Evolutionary conservation across 2,329 filamentous ascomycete genomes (phyloP), one percentile per base, ranked within the genome.

Genomic region (Penicillium sp.): DNA sequence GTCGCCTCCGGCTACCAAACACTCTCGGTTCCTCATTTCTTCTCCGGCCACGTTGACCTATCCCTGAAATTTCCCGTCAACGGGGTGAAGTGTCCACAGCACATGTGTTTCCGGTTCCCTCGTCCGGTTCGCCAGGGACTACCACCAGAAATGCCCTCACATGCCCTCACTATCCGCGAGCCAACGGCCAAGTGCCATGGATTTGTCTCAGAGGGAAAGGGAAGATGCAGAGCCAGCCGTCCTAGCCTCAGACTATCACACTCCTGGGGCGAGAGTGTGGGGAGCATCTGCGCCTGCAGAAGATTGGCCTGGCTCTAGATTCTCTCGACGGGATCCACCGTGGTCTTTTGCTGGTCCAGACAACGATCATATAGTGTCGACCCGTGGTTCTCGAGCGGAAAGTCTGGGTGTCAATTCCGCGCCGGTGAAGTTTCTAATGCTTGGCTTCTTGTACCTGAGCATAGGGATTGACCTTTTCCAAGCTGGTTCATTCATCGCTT

Each of bases 71-170:
- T 30, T 18, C 25, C 6, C 8, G 11, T 4, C 10, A 23, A 38
- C 28, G 34, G 39, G 40, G 38, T 17, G n/a, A n/a, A n/a, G n/a
- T 41, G 39, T 39, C 38, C 37, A 41, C 18, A 26, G 30, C 7
- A 14, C 11, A 33, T 33, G 26, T 31, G 23, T 39, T 28, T 33
- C 36, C 47, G 50, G 56, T 49, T 47, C 34, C 32, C 26, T 45
- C 33, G 38, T 55, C 51, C 47, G 50, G 50, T 58, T 57, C 43
- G 53, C 39, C 38, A 51, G 48, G 49, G 35, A 47, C 41, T 43
- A 32, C 38, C 46, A 44, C 39, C 38, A 39, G 39, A 21, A 41
- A 37, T 36, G 28, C 14, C n/a, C 36, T 39, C 25, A 25, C 21
- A 38, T 36, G 28, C 14, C n/a, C 36, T 39, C 25, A 25, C 21